Percentiles rank a stretch among this genome's conserved stretches.
Conservation (phyloP, 768 basidiomycete species). For the Lactarius vividus region DNA sequence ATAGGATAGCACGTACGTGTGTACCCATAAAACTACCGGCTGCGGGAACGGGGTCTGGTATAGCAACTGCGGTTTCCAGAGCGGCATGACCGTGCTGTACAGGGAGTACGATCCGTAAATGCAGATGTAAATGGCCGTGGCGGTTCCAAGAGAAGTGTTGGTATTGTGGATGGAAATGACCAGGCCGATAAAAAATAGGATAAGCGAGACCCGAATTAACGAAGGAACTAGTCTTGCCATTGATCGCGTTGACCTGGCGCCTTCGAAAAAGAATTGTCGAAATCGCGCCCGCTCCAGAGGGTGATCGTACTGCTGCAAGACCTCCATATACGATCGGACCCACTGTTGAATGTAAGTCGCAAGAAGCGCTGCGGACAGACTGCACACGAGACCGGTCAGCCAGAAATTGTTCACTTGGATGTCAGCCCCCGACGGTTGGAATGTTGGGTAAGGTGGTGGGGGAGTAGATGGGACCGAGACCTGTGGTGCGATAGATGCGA, state of each 20-base stretch:
- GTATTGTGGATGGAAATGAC: background rate
- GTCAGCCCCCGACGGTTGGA: background rate
- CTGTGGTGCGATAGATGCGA: background rate
- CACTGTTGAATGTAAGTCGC: slow-evolving; percentile 9
- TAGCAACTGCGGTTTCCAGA: background rate
- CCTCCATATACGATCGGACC: background rate
- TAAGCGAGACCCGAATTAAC: slow-evolving; percentile 2
- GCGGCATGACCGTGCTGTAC: background rate
- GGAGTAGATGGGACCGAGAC: background rate
- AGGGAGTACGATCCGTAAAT: background rate
- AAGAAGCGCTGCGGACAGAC: slow-evolving; percentile 3
- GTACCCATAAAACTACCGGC: too few species aligned
- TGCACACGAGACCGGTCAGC: background rate
- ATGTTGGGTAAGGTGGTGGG: background rate
- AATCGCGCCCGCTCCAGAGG: background rate
- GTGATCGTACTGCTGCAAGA: background rate
- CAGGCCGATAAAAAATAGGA: slow-evolving; percentile 8
- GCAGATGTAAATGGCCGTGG: background rate
- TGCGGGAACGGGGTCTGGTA: background rate
- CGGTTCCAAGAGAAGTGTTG: background rate
- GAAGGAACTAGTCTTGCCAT: background rate
- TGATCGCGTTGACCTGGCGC: background rate
- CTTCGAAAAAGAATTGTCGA: background rate
- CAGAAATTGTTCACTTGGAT: background rate
- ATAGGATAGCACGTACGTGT: too few species aligned